phyloP scores from a whole-genome alignment of 441 rosid species.

The Euphorbia corollata region DNA sequence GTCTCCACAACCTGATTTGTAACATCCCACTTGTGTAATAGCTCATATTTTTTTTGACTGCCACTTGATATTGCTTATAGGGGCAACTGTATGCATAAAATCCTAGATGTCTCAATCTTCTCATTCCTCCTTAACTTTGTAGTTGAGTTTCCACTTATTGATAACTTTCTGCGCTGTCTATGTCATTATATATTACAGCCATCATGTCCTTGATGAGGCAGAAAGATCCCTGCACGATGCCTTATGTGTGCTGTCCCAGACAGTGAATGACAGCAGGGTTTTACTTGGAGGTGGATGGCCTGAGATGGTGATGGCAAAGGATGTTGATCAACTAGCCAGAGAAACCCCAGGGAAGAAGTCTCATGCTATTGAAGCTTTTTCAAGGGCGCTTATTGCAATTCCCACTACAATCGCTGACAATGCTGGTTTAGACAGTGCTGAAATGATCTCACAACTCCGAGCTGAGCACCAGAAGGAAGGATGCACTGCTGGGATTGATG shows the following conservation, averaged over 20 bases:
- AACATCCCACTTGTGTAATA: too few species aligned
- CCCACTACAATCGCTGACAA: slow-evolving; percentile 91
- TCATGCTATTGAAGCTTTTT: slow-evolving; percentile 90
- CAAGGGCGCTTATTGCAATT: slow-evolving; percentile 74
- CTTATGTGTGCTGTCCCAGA: slow-evolving; percentile 89
- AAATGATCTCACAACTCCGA: slow-evolving; percentile 82
- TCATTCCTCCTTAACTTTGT: neutral
- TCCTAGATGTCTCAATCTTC: neutral
- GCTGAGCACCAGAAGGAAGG: slow-evolving; percentile 92
- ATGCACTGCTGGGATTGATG: slow-evolving; percentile 79
- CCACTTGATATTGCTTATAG: neutral
- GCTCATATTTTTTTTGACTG: too few species aligned
- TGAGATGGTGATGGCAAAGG: slow-evolving; percentile 98
- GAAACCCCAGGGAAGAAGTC: slow-evolving; percentile 92
- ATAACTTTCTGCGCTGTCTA: neutral
- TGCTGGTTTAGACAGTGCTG: slow-evolving; percentile 97
- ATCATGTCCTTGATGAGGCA: slow-evolving; percentile 94
- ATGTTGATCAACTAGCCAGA: slow-evolving; percentile 83
- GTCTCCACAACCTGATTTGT: neutral
- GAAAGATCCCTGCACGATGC: slow-evolving; percentile 98
- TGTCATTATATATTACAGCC: slow-evolving; percentile 39
- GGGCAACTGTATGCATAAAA: neutral
- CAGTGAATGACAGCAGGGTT: slow-evolving; percentile 86
- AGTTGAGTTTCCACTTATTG: neutral
- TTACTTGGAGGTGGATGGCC: slow-evolving; percentile 99